Conservation (phyloP, 2,329 filamentous ascomycete genomes). For the Xylariaceae sp. region DNA sequence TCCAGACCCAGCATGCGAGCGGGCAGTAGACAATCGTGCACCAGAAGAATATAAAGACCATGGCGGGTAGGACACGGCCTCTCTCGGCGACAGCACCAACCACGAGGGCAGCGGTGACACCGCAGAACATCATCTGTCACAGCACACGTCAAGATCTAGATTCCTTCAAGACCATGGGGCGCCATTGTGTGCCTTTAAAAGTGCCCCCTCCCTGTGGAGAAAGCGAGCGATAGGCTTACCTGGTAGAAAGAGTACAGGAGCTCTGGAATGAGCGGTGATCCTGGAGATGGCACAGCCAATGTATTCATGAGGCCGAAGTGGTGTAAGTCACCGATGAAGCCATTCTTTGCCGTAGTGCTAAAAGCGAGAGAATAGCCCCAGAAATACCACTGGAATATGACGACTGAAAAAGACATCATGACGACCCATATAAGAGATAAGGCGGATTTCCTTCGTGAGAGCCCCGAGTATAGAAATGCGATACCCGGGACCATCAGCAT, state of each 20-base stretch:
- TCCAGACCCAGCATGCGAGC: constrained; percentile 96
- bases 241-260: constrained; percentile 95
- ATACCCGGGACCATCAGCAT: constrained; percentile 96
- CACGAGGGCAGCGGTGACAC: constrained; percentile 88
- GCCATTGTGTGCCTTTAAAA: not conserved
- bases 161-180: not conserved
- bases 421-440: constrained; percentile 96
- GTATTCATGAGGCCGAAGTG: constrained; percentile 91
- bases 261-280: constrained; percentile 86
- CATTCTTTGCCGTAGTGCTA: constrained; percentile 79
- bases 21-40: constrained; percentile 98
- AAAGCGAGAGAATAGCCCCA: constrained; percentile 98
- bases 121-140: constrained; percentile 91
- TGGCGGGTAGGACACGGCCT: constrained; percentile 87
- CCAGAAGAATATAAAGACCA: constrained; percentile 97
- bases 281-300: constrained; percentile 82
- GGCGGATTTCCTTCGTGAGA: constrained; percentile 96
- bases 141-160: constrained; percentile 17
- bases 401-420: constrained; percentile 90
- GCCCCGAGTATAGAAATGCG: constrained; percentile 95
- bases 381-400: constrained; percentile 99
- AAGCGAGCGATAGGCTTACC: constrained; percentile 53
- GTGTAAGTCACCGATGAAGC: constrained; percentile 88
- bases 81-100: constrained; percentile 93
- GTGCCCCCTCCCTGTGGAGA: not conserved